Evolutionary conservation across 2,329 filamentous ascomycete species (phyloP).

Genomic region (Pseudogymnoascus sp.): DNA sequence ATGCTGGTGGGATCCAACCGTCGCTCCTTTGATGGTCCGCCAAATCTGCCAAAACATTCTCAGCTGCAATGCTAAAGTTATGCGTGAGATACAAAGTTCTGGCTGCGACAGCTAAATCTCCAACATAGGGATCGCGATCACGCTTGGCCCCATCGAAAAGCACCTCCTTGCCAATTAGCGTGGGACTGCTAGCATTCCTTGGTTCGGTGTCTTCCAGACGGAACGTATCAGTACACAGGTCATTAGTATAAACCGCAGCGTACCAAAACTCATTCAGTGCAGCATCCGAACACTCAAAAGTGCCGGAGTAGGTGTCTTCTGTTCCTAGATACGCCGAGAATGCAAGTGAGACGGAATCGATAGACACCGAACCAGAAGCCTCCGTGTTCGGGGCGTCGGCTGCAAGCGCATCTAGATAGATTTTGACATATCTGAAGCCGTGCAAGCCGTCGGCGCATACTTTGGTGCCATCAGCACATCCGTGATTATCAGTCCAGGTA

Average conservation of each 20-base stretch:
- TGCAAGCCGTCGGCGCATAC: conserved; percentile 46
- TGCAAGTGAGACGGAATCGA: conserved; percentile 35
- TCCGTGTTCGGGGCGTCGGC: conserved; percentile 38
- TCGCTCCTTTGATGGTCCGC: conserved; percentile 40
- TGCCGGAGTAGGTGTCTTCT: conserved; percentile 40
- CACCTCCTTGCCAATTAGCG: conserved; percentile 38
- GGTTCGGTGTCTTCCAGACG: conserved; percentile 41
- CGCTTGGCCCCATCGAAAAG: conserved; percentile 44
- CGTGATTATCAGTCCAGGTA: conserved; percentile 37
- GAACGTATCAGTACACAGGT: conserved; percentile 40
- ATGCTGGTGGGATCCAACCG: conserved; percentile 45
- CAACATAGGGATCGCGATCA: conserved; percentile 45
- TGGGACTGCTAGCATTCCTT: conserved; percentile 34
- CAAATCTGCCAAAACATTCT: conserved; percentile 42
- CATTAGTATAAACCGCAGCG: conserved; percentile 44
- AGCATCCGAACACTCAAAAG: conserved; percentile 44
- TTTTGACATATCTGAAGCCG: conserved; percentile 44
- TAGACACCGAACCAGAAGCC: conserved; percentile 34
- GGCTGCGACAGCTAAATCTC: conserved; percentile 41
- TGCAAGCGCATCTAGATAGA: conserved; percentile 37
- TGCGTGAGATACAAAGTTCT: conserved; percentile 42
- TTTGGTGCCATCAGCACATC: conserved; percentile 34
- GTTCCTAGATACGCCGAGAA: conserved; percentile 40
- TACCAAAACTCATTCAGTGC: conserved; percentile 45
- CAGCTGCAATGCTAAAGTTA: conserved; percentile 31